Evolutionary conservation across 2,329 filamentous ascomycete genomes (phyloP).

Genomic region (Claviceps lovelessii): DNA sequence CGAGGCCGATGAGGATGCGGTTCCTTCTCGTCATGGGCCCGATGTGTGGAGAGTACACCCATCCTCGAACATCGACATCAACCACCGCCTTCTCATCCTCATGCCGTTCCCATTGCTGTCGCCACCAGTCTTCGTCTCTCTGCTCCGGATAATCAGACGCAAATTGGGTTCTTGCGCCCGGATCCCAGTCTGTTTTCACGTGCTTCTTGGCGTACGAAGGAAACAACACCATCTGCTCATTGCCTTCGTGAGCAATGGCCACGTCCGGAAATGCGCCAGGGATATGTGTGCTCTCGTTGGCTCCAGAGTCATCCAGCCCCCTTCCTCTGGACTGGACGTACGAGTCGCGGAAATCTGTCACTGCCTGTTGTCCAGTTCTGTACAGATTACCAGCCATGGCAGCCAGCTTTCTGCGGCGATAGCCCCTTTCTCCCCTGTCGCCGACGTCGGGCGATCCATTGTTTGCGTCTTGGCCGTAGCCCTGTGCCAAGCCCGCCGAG

Average conservation of each 20-base stretch:
- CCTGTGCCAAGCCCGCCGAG: conserved; percentile 11
- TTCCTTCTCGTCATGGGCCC: conserved; percentile 81
- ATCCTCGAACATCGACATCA: conserved; percentile 88
- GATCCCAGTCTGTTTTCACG: conserved; percentile 31
- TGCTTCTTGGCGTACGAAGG: conserved; percentile 81
- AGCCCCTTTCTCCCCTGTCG: conserved; percentile 43
- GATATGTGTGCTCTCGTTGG: conserved; percentile 29
- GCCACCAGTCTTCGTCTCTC: conserved; percentile 60
- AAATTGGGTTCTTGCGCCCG: conserved; percentile 14
- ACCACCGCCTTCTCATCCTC: conserved; percentile 77
- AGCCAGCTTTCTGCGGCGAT: conserved; percentile 64
- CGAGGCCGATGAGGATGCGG: conserved; percentile 71
- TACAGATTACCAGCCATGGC: conserved; percentile 45
- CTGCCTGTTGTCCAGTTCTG: conserved; percentile 39
- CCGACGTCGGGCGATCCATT: conserved; percentile 13
- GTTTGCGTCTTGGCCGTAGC: conserved; percentile 16
- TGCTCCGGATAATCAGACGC: conserved; percentile 24
- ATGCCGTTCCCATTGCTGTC: conserved; percentile 60
- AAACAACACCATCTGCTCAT: conserved; percentile 89
- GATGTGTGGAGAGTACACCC: conserved; percentile 78
- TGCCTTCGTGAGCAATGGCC: conserved; percentile 61
- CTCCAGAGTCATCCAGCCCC: conserved; percentile 16
- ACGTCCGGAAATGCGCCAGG: conserved; percentile 74
- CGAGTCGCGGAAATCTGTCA: conserved; percentile 44
- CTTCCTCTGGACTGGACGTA: conserved; percentile 38